Evolutionary conservation across 2,329 filamentous ascomycete genomes (phyloP).

Genomic region (Orbilia blumenaviensis): DNA sequence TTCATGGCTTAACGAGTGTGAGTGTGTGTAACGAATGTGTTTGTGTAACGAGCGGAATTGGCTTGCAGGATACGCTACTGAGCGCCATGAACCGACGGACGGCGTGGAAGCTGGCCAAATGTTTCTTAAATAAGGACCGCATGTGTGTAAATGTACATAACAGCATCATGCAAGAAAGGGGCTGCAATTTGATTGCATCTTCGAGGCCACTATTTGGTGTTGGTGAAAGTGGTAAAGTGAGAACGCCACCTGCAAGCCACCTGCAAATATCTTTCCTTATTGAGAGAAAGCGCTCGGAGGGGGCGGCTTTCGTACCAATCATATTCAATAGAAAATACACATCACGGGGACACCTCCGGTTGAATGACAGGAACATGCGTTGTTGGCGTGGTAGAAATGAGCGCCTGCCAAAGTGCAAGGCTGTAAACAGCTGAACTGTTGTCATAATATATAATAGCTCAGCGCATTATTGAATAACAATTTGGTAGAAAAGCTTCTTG

Average conservation of each 20-base stretch:
- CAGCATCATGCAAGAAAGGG: neutral
- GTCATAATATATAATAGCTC: neutral
- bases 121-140: too few relatives aligned
- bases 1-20: constrained; percentile 15
- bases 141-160: too few relatives aligned
- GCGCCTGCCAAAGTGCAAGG: neutral
- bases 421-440: neutral
- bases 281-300: neutral
- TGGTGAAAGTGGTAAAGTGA: neutral
- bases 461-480: neutral
- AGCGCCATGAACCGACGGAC: too few relatives aligned
- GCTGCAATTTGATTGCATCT: neutral
- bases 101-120: too few relatives aligned
- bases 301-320: neutral
- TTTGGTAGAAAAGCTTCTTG: too few relatives aligned
- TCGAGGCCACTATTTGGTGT: neutral
- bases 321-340: neutral
- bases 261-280: neutral
- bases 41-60: neutral
- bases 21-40: neutral
- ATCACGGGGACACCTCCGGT: neutral
- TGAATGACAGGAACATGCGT: neutral
- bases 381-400: constrained; percentile 1
- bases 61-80: too few relatives aligned
- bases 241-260: constrained; percentile 9